Base-by-base conservation (phyloP, 2,329 filamentous ascomycete species). In the Teratosphaeriaceae sp. region DNA sequence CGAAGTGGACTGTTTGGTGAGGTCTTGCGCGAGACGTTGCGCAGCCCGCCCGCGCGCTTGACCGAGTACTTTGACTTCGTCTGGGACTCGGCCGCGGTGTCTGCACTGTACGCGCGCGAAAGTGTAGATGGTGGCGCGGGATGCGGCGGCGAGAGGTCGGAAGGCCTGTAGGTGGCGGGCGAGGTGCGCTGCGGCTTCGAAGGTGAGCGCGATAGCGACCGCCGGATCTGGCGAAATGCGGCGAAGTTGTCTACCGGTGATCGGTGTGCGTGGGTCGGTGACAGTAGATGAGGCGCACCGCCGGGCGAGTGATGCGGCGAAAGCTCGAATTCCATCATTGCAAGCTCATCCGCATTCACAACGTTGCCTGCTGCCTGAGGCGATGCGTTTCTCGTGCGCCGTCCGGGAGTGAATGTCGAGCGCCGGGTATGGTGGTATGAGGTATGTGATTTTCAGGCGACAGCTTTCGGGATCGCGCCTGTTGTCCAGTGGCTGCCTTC, bases 151-250 rank as follows among this genome's bases (percentile, higher is more conserved):
- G 69, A 68, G 42, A 51, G 52, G 36, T 54, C 50, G 38, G 68
- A 65, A 13, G 69, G 67, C 46, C 71, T 67, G 20, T 72, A 67
- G 11, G 68, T 72, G 53, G 78, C 70, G 41, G 94, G 70, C 44
- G 78, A 75, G 63, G 92, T 90, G 56, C 77, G 74, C 44, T 75
- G 75, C 33, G 71, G 72, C 64, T 92, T 94, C 23, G 90, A 95
- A 9, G 90, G 90, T n/a, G 90, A 96, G 56, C 88, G 79, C 44
- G 89, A 96, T 50, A 96, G 74, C 20, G 90, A 95, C 55, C 88
- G 85, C 52, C 89, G 79, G 45, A 96, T 73, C 57, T 88, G 85
- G 60, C 87, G 79, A 50, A 95, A 85, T 46, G 85, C 83, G 39
- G 85, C 81, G 48, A 85, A 83, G 51, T 87, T 80, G 69, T 94